These are phyloP conservation scores for Emergomyces africanus DNA, from an alignment of 2,329 filamentous ascomycete species.

Conservation along the genomic window DNA sequence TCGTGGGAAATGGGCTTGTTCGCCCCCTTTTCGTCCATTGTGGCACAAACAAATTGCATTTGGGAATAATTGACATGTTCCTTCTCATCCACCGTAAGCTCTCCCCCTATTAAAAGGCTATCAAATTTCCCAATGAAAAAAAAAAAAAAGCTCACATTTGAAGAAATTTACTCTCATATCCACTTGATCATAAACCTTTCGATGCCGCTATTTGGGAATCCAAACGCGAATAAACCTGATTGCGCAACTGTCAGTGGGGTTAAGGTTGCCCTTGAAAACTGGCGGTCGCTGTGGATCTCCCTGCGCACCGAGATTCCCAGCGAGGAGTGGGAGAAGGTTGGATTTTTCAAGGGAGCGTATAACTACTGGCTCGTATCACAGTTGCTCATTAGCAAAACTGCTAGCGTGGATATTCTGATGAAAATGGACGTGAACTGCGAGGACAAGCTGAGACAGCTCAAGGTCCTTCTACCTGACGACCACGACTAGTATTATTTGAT, in stretches of 20 bases:
- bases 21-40: slow-evolving; percentile 2
- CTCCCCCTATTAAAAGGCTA: neutral
- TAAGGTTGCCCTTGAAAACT: slow-evolving; percentile 23
- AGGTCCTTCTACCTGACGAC: slow-evolving; percentile 14
- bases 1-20: slow-evolving; percentile 17
- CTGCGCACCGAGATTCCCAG: slow-evolving; percentile 20
- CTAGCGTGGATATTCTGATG: slow-evolving; percentile 32
- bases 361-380: slow-evolving; percentile 33
- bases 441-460: slow-evolving; percentile 30
- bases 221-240: slow-evolving; percentile 11
- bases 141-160: slow-evolving; percentile 14
- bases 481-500: neutral
- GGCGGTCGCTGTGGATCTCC: slow-evolving; percentile 27
- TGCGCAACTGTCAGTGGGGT: slow-evolving; percentile 21
- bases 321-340: slow-evolving; percentile 28
- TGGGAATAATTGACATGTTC: slow-evolving; percentile 30
- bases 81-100: slow-evolving; percentile 30
- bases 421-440: slow-evolving; percentile 33
- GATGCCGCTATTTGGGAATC: slow-evolving; percentile 13
- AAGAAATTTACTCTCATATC: slow-evolving; percentile 26
- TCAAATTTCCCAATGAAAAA: slow-evolving; percentile 1
- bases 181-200: slow-evolving; percentile 29
- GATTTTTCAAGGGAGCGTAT: slow-evolving; percentile 31
- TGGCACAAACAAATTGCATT: slow-evolving; percentile 11
- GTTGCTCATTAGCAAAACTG: slow-evolving; percentile 29